These are phyloP conservation scores for Pseudophaeomoniella oleicola DNA, from an alignment of 2,329 filamentous ascomycete genomes.

Conservation along the genomic window DNA sequence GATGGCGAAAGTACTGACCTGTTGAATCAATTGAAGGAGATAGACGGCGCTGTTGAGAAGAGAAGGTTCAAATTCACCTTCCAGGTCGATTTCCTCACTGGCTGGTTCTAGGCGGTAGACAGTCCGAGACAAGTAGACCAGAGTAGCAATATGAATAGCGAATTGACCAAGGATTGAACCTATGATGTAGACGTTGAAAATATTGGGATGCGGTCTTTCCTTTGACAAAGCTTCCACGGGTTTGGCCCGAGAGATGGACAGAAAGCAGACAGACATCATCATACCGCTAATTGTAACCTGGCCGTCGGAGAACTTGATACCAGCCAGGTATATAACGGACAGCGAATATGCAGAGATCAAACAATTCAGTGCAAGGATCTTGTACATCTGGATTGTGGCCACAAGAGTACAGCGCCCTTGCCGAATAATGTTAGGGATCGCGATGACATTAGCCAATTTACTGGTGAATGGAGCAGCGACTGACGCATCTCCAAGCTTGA, in stretches of 20 bases:
- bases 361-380: slow-evolving; percentile 95
- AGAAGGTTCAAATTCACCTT: slow-evolving; percentile 86
- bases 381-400: slow-evolving; percentile 99
- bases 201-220: slow-evolving; percentile 94
- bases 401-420: slow-evolving; percentile 96
- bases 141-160: slow-evolving; percentile 80
- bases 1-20: slow-evolving; percentile 97
- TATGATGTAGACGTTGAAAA: slow-evolving; percentile 98
- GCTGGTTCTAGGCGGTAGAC: slow-evolving; percentile 71
- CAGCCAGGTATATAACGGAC: slow-evolving; percentile 89
- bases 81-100: slow-evolving; percentile 61
- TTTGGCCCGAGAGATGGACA: slow-evolving; percentile 94
- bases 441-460: slow-evolving; percentile 91
- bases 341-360: slow-evolving; percentile 95
- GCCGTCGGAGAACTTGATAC: slow-evolving; percentile 97
- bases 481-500: slow-evolving; percentile 94
- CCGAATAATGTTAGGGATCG: slow-evolving; percentile 94
- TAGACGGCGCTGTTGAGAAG: slow-evolving; percentile 95
- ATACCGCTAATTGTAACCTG: slow-evolving; percentile 98
- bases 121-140: slow-evolving; percentile 85
- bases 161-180: slow-evolving; percentile 96
- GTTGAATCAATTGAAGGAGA: slow-evolving; percentile 92
- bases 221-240: slow-evolving; percentile 91
- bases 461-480: slow-evolving; percentile 95
- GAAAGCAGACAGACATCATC: slow-evolving; percentile 98